Evolutionary conservation across 345 rosid species (phyloP), one percentile per base, ranked within the genome.

Genomic region (Balakata baccata): DNA sequence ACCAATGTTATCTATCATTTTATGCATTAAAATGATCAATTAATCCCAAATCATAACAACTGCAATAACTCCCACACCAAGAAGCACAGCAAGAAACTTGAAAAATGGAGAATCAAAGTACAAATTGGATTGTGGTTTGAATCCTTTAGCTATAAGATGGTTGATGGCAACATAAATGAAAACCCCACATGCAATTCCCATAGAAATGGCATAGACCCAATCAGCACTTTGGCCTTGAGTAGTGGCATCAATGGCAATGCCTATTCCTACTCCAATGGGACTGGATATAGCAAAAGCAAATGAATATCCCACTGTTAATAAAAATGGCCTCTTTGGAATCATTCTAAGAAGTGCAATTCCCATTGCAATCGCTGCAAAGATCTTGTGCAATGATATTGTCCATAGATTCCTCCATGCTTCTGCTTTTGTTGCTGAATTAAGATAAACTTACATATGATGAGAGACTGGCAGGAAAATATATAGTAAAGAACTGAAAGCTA

Each of bases 321-420:
- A 83, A 62, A 93, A 85, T 56, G 98, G 94, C 77, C 94, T 84
- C 81, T 76, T 91, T 13, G 98, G 97, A 0, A 89, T 72, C 89
- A 91, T 87, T 74, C 86, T 86, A 2, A 91, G 89, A 13, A 89
- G 85, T 39, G 98, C 96, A 56, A 93, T 91, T 74, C 96, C 97
- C 96, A 93, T 91, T 7, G 92, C 90, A 23, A 88, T 81, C 58
- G 98, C 98, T 16, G 98, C 94, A 53, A 91, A 91, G 0, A 93
- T 87, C 73, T 91, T 93, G 83, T 93, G 98, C 46, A 89, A 61
- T 0, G 92, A 89, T 57, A 67, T 93, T 47, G 97, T 93, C 98
- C 98, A 93, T 0, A 93, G 87, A 63, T 89, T 91, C 75, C 84
- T 86, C 97, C 98, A 93, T 69, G 98, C 86, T 11, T 91, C 92